Conservation (phyloP, 164 flowering plant genomes). For the Echeveria elegans region DNA sequence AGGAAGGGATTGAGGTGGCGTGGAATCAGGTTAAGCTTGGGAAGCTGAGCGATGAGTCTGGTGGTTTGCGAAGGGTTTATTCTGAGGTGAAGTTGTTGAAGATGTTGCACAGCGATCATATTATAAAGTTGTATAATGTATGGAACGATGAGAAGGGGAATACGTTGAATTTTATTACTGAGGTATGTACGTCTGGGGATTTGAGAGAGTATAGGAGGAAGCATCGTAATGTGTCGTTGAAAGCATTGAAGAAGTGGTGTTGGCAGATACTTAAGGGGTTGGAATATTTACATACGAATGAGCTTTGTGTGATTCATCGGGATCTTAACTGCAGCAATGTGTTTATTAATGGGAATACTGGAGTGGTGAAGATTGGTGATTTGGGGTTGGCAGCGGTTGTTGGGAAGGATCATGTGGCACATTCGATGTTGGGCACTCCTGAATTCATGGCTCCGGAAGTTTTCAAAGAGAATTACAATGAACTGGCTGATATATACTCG, state of each 20-base stretch:
- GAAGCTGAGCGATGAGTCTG: conserved; percentile 31
- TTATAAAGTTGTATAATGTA: conserved; percentile 32
- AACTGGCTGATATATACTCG: not conserved
- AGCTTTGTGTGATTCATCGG: conserved; percentile 49
- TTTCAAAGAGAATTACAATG: not conserved
- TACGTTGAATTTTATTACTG: conserved; percentile 44
- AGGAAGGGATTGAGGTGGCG: conserved; percentile 76
- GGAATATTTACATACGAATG: conserved; percentile 47
- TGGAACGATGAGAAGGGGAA: conserved; percentile 37
- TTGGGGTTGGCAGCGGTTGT: not conserved
- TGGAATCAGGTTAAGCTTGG: conserved; percentile 62
- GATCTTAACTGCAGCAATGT: conserved; percentile 46
- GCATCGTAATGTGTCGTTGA: conserved; percentile 36
- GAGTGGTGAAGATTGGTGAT: conserved; percentile 25
- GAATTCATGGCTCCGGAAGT: not conserved
- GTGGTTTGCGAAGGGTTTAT: conserved; percentile 29
- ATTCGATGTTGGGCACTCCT: not conserved
- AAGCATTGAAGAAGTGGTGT: conserved; percentile 49
- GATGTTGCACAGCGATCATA: conserved; percentile 30
- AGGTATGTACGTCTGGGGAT: conserved; percentile 40
- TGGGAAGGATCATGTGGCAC: not conserved
- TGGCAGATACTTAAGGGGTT: conserved; percentile 41
- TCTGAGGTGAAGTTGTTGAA: conserved; percentile 39
- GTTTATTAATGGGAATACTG: conserved; percentile 42
- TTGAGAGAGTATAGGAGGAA: conserved; percentile 38